Percentiles rank a stretch among this genome's conserved stretches.
phyloP scores from a whole-genome alignment of 2,329 filamentous ascomycete genomes.

The Colletotrichum viniferum region DNA sequence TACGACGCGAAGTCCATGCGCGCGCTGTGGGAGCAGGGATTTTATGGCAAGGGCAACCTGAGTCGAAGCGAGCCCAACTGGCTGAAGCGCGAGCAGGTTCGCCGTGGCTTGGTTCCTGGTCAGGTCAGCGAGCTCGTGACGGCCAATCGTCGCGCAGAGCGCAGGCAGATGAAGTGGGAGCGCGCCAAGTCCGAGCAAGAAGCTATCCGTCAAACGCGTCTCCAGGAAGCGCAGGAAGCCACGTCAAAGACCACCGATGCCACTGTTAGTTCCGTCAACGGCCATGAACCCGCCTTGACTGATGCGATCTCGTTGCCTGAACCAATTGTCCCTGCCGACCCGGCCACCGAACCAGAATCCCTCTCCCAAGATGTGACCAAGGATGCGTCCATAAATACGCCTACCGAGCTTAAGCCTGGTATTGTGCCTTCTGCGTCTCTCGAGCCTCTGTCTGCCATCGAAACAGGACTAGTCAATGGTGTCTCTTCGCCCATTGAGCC shows the following conservation, averaged over 20 bases:
- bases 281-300: background rate
- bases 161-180: conserved; percentile 86
- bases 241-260: background rate
- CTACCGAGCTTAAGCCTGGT: background rate
- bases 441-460: background rate
- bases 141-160: conserved; percentile 75
- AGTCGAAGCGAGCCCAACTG: conserved; percentile 96
- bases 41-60: conserved; percentile 92
- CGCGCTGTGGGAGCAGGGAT: conserved; percentile 93
- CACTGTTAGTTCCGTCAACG: background rate
- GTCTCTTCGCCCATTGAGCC: background rate
- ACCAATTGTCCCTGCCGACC: background rate
- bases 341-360: background rate
- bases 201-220: conserved; percentile 73
- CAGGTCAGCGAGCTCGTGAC: conserved; percentile 86
- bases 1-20: conserved; percentile 76
- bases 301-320: conserved; percentile 8
- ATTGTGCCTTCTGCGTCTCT: background rate
- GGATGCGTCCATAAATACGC: background rate
- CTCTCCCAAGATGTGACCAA: background rate
- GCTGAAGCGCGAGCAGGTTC: conserved; percentile 81
- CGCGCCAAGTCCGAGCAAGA: conserved; percentile 87
- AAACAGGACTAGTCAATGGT: background rate
- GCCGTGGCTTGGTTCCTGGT: conserved; percentile 65
- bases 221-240: conserved; percentile 46